Evolutionary conservation across 2,329 filamentous ascomycete species (phyloP).

Genomic region (Tolypocladium capitatum): DNA sequence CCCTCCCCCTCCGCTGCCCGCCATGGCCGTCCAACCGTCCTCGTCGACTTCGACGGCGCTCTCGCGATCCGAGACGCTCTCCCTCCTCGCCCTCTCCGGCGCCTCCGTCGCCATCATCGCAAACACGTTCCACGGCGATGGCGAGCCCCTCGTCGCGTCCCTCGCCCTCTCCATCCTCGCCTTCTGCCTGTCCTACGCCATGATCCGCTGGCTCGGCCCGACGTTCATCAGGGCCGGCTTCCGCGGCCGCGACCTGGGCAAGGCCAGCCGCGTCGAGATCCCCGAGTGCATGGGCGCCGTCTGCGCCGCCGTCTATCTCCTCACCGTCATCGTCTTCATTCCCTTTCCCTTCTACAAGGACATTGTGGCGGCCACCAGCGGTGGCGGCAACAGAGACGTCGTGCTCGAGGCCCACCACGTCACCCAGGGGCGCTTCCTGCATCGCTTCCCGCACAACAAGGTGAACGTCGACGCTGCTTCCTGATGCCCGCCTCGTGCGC

Average conservation of each 20-base stretch:
- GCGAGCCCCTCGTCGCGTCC: constrained; percentile 79
- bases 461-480: constrained; percentile 27
- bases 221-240: constrained; percentile 80
- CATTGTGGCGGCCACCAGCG: constrained; percentile 87
- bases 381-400: constrained; percentile 81
- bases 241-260: constrained; percentile 82
- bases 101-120: constrained; percentile 60
- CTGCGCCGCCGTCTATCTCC: constrained; percentile 81
- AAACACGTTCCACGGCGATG: constrained; percentile 74
- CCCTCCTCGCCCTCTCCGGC: constrained; percentile 48
- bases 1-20: not conserved
- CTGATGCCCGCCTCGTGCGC: not conserved
- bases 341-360: constrained; percentile 98
- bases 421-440: constrained; percentile 72
- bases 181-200: constrained; percentile 67
- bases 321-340: constrained; percentile 82
- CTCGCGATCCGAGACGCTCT: constrained; percentile 37
- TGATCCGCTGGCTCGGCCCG: constrained; percentile 87
- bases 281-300: constrained; percentile 95
- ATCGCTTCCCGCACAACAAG: constrained; percentile 91
- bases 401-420: constrained; percentile 61
- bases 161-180: constrained; percentile 75
- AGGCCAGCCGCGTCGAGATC: constrained; percentile 53
- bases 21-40: constrained; percentile 16
- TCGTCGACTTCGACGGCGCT: constrained; percentile 24